Percentiles rank a stretch among this genome's conserved stretches.
These are phyloP conservation scores for Cenchrus fungigraminus DNA, from an alignment of 176 grass and related monocot species.

Conservation along the genomic window DNA sequence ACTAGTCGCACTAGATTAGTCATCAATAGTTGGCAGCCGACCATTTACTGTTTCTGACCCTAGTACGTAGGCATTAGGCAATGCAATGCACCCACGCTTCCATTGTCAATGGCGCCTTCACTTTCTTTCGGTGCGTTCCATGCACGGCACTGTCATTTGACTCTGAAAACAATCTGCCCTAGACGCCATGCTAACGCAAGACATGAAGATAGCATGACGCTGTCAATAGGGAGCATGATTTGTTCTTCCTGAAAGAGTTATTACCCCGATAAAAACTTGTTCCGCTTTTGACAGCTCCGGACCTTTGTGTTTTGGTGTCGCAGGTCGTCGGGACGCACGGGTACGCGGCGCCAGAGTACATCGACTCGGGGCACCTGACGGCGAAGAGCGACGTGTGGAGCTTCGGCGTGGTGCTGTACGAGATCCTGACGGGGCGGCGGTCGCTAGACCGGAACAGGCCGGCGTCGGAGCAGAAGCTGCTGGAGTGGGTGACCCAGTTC, in stretches of 20 bases:
- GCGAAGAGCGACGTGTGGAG: slow-evolving; percentile 92
- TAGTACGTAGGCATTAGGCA: neutral
- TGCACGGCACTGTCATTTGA: slow-evolving; percentile 9
- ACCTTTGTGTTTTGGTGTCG: neutral
- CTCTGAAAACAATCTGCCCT: slow-evolving; percentile 5
- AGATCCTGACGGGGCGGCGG: slow-evolving; percentile 84
- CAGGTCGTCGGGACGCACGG: slow-evolving; percentile 91
- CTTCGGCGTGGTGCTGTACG: slow-evolving; percentile 94
- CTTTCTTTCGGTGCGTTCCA: neutral
- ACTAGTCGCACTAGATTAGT: neutral
- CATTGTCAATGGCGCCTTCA: slow-evolving; percentile 11
- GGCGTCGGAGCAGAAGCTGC: slow-evolving; percentile 73
- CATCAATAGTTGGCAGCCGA: neutral
- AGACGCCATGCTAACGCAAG: slow-evolving; percentile 11
- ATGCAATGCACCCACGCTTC: neutral
- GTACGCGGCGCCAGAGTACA: slow-evolving; percentile 95
- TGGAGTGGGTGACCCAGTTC: slow-evolving; percentile 84
- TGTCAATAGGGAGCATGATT: neutral
- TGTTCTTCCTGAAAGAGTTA: neutral
- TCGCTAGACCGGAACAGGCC: slow-evolving; percentile 75
- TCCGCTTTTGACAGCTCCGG: neutral
- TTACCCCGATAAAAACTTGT: neutral
- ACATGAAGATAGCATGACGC: neutral
- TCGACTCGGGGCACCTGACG: slow-evolving; percentile 80
- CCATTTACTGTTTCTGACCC: slow-evolving; percentile 19